Base-by-base conservation (phyloP, 257 asterid species). In the Cinchona pubescens region DNA sequence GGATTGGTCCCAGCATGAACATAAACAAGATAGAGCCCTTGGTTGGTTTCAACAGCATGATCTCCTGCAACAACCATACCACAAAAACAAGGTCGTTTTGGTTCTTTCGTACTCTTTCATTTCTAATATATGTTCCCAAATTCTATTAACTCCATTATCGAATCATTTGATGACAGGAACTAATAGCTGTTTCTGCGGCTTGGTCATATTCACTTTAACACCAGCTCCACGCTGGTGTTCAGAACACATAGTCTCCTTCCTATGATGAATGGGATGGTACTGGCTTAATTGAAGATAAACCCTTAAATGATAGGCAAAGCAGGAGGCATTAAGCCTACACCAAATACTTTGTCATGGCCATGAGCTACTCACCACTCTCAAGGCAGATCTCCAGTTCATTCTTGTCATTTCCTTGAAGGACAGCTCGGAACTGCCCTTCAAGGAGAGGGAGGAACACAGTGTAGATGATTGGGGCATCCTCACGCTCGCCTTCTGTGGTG, bases 341-440 rank as follows among this genome's bases (percentile, higher is more conserved):
- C 81, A 81, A 69, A 45, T 69, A 78, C 76, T 76, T 79, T 75
- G 69, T 68, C 78, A 45, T 71, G 76, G 56, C 74, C 80, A 75
- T 77, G 70, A 75, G 80, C 79, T 78, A 87, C 96, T 84, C 80
- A 92, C 97, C 99, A 80, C 99, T 94, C 88, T 94, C 99, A 62
- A 94, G 93, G 92, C 96, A 94, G 75, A 94, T 89, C 85, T 94
- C 99, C 62, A 94, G 75, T 86, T 94, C 94, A 68, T 88, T 89
- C 84, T 86, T 90, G 63, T 89, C 90, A 37, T 89, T 94, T 40
- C 99, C 99, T 84, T 94, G 99, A 82, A 94, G 97, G 87, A 83
- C 99, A 63, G 99, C 96, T 29, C 99, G 97, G 75, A 94, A 94
- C 82, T 83, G 96, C 72, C 99, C 98, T 83, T 94, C 97, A 76